phyloP scores from a whole-genome alignment of 306 rosid species.

The Sindora glabra region DNA sequence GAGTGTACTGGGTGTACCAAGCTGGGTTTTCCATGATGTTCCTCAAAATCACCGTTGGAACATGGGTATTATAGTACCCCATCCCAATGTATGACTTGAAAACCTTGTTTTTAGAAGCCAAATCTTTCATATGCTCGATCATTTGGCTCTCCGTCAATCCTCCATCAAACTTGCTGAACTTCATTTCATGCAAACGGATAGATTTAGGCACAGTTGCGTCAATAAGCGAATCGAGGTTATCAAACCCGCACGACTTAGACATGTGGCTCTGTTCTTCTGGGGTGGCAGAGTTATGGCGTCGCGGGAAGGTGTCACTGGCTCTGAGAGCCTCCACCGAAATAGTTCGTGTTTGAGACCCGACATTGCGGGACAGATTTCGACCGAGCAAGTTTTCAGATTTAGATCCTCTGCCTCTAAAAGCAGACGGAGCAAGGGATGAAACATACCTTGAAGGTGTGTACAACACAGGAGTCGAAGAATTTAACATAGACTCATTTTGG shows the following conservation, averaged over 20 bases:
- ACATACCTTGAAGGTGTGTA: constrained; percentile 62
- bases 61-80: constrained; percentile 91
- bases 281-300: constrained; percentile 96
- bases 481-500: constrained; percentile 41
- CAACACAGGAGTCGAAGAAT: constrained; percentile 41
- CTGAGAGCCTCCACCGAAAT: constrained; percentile 76
- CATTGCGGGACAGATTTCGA: constrained; percentile 24
- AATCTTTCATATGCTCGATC: constrained; percentile 75
- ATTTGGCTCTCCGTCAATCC: constrained; percentile 87
- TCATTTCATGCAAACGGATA: constrained; percentile 59
- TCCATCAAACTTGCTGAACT: constrained; percentile 66
- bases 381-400: constrained; percentile 25
- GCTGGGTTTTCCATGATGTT: constrained; percentile 97
- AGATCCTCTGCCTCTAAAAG: constrained; percentile 22
- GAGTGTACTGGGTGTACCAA: constrained; percentile 98
- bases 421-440: constrained; percentile 58
- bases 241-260: constrained; percentile 60
- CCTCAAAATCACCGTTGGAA: constrained; percentile 93
- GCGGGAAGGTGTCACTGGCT: constrained; percentile 81
- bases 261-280: constrained; percentile 74
- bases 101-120: constrained; percentile 75
- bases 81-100: constrained; percentile 80
- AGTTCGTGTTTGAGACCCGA: constrained; percentile 56
- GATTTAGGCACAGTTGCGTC: constrained; percentile 95
- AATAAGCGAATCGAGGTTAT: constrained; percentile 54